phyloP scores from a whole-genome alignment of 2,329 filamentous ascomycete species.

The Epichloe typhina region DNA sequence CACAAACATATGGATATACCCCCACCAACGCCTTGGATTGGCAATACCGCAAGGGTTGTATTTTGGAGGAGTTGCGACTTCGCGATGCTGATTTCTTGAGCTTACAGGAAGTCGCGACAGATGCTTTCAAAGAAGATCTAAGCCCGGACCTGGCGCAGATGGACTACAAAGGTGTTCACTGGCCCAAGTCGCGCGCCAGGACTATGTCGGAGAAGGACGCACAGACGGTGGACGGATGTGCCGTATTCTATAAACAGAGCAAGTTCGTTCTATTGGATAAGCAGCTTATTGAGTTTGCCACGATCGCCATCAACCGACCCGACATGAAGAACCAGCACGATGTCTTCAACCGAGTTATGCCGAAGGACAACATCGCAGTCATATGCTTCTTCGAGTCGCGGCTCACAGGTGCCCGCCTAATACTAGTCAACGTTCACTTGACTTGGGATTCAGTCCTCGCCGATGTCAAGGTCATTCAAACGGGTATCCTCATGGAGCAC shows the following conservation, averaged over 20 bases:
- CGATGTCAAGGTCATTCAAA: constrained; percentile 94
- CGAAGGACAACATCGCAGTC: constrained; percentile 91
- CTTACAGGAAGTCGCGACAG: constrained; percentile 84
- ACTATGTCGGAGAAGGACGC: constrained; percentile 88
- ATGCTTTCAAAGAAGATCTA: constrained; percentile 87
- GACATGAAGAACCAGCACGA: constrained; percentile 97
- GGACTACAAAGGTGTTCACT: constrained; percentile 90
- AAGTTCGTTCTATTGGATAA: constrained; percentile 93
- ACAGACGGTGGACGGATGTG: constrained; percentile 85
- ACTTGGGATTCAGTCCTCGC: constrained; percentile 87
- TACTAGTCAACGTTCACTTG: constrained; percentile 86
- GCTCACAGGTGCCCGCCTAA: constrained; percentile 75
- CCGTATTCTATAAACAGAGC: constrained; percentile 89
- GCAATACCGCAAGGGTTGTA: constrained; percentile 73
- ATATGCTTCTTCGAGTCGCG: constrained; percentile 89
- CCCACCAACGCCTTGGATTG: constrained; percentile 70
- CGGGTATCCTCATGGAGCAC: constrained; percentile 87
- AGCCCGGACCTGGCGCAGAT: constrained; percentile 71
- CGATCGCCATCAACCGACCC: constrained; percentile 82
- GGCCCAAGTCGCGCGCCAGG: constrained; percentile 76
- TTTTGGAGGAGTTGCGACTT: constrained; percentile 67
- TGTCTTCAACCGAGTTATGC: constrained; percentile 97
- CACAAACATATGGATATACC: constrained; percentile 78
- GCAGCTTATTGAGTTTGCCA: constrained; percentile 82
- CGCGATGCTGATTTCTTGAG: constrained; percentile 82